phyloP scores from a whole-genome alignment of 2,329 filamentous ascomycete genomes.

The Diaporthe sp. region DNA sequence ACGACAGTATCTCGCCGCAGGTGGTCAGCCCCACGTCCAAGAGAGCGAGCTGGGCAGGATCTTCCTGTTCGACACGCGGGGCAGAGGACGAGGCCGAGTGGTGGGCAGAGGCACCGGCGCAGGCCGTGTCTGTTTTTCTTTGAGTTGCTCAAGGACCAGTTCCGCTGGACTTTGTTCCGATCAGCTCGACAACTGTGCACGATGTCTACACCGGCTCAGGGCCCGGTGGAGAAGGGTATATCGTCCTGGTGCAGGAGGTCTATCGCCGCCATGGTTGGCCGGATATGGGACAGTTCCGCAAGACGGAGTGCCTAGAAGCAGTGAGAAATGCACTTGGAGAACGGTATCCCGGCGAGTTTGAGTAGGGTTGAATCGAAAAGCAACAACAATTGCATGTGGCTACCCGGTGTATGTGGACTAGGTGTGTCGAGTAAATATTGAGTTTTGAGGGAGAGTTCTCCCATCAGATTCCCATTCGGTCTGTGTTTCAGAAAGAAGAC shows the following conservation, averaged over 20 bases:
- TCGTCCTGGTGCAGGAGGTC: not conserved
- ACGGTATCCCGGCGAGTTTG: not conserved
- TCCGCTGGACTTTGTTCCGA: not conserved
- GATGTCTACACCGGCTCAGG: not conserved
- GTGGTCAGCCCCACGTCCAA: not conserved
- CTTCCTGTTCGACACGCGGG: not conserved
- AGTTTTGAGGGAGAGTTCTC: too few relatives aligned
- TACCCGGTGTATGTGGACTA: not conserved
- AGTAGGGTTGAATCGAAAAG: not conserved
- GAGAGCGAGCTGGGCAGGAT: not conserved
- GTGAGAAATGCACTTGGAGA: not conserved
- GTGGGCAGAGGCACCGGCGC: not conserved
- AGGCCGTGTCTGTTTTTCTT: not conserved
- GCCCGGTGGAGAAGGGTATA: not conserved
- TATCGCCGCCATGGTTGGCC: not conserved
- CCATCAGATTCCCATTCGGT: too few relatives aligned
- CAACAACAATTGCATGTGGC: not conserved
- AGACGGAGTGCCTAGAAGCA: not conserved
- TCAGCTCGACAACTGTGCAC: not conserved
- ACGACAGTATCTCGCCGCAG: not conserved
- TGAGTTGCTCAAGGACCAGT: not conserved
- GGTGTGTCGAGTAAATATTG: not conserved
- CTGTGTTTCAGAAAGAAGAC: not conserved
- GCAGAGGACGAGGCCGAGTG: not conserved
- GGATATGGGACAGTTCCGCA: not conserved